These are phyloP conservation scores for Cicer arietinum DNA, from an alignment of 306 rosid species.

Conservation along the genomic window DNA sequence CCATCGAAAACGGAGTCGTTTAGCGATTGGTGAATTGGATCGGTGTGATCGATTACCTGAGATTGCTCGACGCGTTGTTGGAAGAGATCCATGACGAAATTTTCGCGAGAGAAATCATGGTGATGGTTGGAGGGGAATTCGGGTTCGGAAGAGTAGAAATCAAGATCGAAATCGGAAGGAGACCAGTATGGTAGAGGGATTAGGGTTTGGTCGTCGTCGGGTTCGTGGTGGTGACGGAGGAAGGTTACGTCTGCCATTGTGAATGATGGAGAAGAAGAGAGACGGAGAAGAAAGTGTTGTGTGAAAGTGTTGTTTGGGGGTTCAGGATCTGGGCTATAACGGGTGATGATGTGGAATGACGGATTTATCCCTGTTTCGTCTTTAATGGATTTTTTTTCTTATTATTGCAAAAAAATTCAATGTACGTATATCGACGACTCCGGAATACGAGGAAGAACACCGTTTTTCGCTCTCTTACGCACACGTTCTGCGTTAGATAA, in stretches of 20 bases:
- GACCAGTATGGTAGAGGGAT: constrained; percentile 45
- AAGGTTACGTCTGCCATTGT: constrained; percentile 62
- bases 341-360: constrained; percentile 28
- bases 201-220: constrained; percentile 52
- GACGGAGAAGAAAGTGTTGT: neutral
- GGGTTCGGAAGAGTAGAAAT: constrained; percentile 53
- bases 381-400: neutral
- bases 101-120: constrained; percentile 53
- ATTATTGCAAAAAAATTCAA: constrained; percentile 1
- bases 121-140: constrained; percentile 48
- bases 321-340: constrained; percentile 3
- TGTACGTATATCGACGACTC: neutral
- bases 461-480: constrained; percentile 38
- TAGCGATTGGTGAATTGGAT: constrained; percentile 48
- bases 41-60: constrained; percentile 45
- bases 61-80: constrained; percentile 93
- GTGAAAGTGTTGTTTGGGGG: constrained; percentile 33
- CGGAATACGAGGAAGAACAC: constrained; percentile 38
- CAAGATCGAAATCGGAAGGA: constrained; percentile 49
- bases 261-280: neutral
- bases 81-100: constrained; percentile 82
- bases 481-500: constrained; percentile 6
- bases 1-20: constrained; percentile 61
- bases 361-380: neutral
- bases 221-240: constrained; percentile 51